A percentile compares a stretch with the other conserved stretches of the same genome.
These are phyloP conservation scores for Zizania palustris DNA, from an alignment of 202 grass and related monocot species.

Conservation along the genomic window DNA sequence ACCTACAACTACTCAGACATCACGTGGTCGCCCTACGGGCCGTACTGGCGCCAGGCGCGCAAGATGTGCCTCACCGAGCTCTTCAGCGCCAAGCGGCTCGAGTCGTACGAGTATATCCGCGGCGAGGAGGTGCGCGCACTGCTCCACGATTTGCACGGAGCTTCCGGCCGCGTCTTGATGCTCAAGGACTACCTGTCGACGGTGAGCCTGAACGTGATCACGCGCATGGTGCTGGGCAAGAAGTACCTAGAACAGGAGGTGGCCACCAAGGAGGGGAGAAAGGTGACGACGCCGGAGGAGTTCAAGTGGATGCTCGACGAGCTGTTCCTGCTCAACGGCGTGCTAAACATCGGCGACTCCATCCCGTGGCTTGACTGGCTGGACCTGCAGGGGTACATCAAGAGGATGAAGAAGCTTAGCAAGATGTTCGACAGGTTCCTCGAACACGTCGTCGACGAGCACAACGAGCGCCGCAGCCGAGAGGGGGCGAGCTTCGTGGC, in stretches of 20 bases:
- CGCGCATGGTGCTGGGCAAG: constrained; percentile 86
- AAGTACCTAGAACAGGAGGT: constrained; percentile 60
- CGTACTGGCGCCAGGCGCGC: constrained; percentile 88
- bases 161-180: constrained; percentile 46
- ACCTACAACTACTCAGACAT: constrained; percentile 92
- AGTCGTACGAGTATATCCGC: constrained; percentile 91
- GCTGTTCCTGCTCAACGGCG: constrained; percentile 84
- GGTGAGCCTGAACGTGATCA: constrained; percentile 82
- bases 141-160: constrained; percentile 49
- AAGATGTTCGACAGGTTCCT: constrained; percentile 86
- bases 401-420: constrained; percentile 82
- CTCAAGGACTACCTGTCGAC: constrained; percentile 81
- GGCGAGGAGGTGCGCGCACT: constrained; percentile 65
- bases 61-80: constrained; percentile 94
- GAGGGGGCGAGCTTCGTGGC: constrained; percentile 67
- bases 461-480: constrained; percentile 49
- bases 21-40: constrained; percentile 83
- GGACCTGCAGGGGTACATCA: constrained; percentile 74
- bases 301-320: constrained; percentile 95
- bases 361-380: constrained; percentile 79
- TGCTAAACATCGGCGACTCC: constrained; percentile 89
- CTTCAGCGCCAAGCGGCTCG: constrained; percentile 81
- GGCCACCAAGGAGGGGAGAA: neutral
- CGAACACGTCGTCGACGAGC: constrained; percentile 86
- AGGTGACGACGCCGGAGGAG: constrained; percentile 67